Base-by-base conservation (phyloP, 768 basidiomycete species). In the Lactifluus piperatus region DNA sequence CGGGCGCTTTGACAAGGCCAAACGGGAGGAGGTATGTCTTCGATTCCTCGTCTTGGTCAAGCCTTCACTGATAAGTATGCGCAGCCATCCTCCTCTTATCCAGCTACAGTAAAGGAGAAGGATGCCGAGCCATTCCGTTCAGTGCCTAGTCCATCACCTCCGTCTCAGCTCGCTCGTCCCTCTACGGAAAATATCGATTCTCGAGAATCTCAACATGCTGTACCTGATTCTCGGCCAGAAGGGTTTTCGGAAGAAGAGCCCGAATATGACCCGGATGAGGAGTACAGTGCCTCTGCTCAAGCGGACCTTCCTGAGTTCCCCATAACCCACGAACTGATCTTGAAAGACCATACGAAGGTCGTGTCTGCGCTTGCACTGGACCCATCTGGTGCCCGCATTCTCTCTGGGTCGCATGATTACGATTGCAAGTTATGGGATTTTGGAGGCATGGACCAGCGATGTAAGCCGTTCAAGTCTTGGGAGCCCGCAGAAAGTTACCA, bases 371-470 rank as follows among this genome's bases (percentile, higher is more conserved):
- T 99, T 20, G 79, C 93, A 0, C 75, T 98, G 48, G 97, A 99
- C 72, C 91, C 94, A 7, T 91, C 94, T 22, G 97, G 97, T 58
- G 94, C 95, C 13, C 84, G 97, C 36, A 74, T 99, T 30, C 73
- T 91, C 18, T 89, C 91, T 9, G 97, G 97, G 16, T 91, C 91
- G 20, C 88, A 98, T 74, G 97, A 99, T 71, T 98, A 98, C 69
- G 97, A 99, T 72, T 86, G 88, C 72, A 98, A 98, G 74, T 72
- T 99, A 54, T 99, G 95, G 94, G 97, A 99, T 73, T 98, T 98
- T 72, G 95, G 95, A 66, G 97, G 97, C 16, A 99, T 99, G 97
- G 88, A 91, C 68, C 76, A 79, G 62, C 76, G 84, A 63, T 85
- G 86, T 72, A 91, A 91, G 72, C 94, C 97, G 16, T 98, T 99